phyloP scores from a whole-genome alignment of 345 rosid genomes.

The Eucalyptus brandiana region DNA sequence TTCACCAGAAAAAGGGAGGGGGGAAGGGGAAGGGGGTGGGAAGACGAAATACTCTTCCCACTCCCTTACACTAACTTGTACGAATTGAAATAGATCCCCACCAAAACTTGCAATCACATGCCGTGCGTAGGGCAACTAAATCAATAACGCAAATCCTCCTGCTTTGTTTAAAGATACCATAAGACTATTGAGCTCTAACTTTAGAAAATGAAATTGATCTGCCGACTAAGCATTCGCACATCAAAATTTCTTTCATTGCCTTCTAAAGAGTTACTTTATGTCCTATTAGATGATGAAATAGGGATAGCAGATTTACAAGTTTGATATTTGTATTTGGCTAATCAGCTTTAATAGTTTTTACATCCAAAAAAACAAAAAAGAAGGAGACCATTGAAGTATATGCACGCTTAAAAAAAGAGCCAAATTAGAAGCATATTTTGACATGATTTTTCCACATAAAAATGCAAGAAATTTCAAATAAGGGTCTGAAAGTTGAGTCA shows the following conservation, averaged over 20 bases:
- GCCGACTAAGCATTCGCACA: neutral
- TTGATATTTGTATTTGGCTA: neutral
- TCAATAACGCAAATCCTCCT: neutral
- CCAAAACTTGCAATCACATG: neutral
- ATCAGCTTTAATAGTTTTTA: neutral
- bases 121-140: neutral
- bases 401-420: neutral
- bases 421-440: neutral
- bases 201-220: neutral
- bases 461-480: neutral
- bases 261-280: neutral
- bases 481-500: rapidly evolving
- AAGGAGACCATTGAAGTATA: neutral
- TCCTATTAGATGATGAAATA: neutral
- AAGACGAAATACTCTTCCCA: neutral
- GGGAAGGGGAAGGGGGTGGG: rapidly evolving
- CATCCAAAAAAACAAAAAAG: neutral
- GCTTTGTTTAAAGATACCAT: neutral
- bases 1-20: neutral
- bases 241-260: neutral
- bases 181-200: neutral
- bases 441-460: neutral
- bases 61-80: neutral
- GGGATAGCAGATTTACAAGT: neutral
- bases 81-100: neutral